Conservation (phyloP, 2,329 filamentous ascomycete genomes). For the Aspergillus jensenii region DNA sequence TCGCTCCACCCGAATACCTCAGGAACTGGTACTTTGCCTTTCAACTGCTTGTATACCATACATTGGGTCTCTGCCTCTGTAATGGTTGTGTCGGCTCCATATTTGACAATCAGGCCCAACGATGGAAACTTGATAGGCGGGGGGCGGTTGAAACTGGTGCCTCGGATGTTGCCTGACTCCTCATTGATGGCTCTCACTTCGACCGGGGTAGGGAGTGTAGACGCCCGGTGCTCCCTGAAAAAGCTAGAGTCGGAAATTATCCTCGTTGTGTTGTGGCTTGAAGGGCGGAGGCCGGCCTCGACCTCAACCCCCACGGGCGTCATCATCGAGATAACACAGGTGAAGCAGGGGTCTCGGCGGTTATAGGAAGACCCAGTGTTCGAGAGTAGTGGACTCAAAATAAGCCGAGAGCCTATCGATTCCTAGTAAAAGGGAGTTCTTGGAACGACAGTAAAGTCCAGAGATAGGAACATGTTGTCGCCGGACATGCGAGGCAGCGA, state of each 20-base stretch:
- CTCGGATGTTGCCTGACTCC: not conserved
- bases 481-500: not conserved
- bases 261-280: not conserved
- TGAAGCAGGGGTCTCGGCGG: not conserved
- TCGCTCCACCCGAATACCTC: slow-evolving; percentile 27
- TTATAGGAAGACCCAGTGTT: too few species aligned
- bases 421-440: not conserved
- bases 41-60: slow-evolving; percentile 26
- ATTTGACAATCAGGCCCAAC: slow-evolving; percentile 37
- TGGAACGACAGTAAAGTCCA: not conserved
- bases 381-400: not conserved
- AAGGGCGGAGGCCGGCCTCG: not conserved
- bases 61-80: slow-evolving; percentile 31
- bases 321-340: not conserved
- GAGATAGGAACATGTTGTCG: not conserved
- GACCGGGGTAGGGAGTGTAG: not conserved
- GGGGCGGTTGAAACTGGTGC: slow-evolving; percentile 24
- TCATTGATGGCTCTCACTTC: not conserved
- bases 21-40: slow-evolving; percentile 25
- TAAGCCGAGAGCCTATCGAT: not conserved
- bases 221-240: not conserved
- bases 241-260: not conserved
- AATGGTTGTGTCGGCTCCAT: slow-evolving; percentile 31
- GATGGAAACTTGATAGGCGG: slow-evolving; percentile 33
- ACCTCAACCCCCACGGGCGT: not conserved